Evolutionary conservation across 2,329 filamentous ascomycete species (phyloP), one percentile per base, ranked within the genome.

Genomic region (Neobulgaria alba): DNA sequence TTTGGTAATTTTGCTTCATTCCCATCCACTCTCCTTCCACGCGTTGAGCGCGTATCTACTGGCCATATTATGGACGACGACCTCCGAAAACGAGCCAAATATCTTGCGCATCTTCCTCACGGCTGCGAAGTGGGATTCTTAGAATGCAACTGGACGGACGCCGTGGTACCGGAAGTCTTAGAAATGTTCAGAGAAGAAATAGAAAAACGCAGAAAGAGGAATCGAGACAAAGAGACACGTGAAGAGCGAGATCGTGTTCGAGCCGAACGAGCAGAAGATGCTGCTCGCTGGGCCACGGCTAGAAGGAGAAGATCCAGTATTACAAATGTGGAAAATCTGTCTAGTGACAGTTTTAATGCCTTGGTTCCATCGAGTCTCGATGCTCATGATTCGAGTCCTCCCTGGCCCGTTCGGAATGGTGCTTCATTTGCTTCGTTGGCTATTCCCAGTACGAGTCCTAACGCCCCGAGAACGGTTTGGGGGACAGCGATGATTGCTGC

Each of bases 401-500:
- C 68, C 1, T 72, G 65, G 52, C 67, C 73, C 3, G 72, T 77
- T 8, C 23, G 23, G 7, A 68, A 72, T 35, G 68, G 75, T 15
- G 68, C 71, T 10, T 77, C 75, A 0, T 87, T 86, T 53, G 73
- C 73, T 23, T 75, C 77, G 2, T 64, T 94, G 16, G 83, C 85
- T 0, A 82, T 80, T 1, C 79, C 89, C 51, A 89, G 86, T 3
- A 89, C 85, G 1, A 93, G 85, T 47, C 88, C 89, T 0, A 80
- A 77, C 5, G 76, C 78, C 1, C 69, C 75, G 30, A 79, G 79
- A 47, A 96, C 90, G 0, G 86, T 96, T 0, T 96, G 90, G 90
- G 90, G 90, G n/a, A 96, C 90, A 1, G 71, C 75, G 3, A 77
- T 74, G 0, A 66, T 94, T 2, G 57, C 67, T 2, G 67, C 77